Percentiles rank a stretch among this genome's conserved stretches.
phyloP scores from a whole-genome alignment of 192 early-diverging fungal species.

The Backusella liffmaniae region DNA sequence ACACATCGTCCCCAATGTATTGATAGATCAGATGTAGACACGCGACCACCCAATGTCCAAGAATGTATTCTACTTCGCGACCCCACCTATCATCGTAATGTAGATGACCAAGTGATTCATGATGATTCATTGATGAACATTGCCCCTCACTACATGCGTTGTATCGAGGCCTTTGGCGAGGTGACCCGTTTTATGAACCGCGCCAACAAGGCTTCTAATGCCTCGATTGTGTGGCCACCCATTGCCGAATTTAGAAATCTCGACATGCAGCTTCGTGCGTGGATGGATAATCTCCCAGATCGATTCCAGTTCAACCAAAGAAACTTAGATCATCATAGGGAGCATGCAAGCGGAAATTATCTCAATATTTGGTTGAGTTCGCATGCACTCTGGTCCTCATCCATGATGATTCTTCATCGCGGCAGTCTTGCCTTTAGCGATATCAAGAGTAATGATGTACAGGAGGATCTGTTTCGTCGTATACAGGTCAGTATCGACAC shows the following conservation, averaged over 20 bases:
- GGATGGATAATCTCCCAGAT: conserved; percentile 18
- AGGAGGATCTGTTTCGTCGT: background rate
- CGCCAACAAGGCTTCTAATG: background rate
- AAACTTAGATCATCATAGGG: conserved; percentile 16
- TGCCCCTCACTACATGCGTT: conserved; percentile 5
- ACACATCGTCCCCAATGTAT: conserved; percentile 47
- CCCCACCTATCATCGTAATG: background rate
- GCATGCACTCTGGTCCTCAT: conserved; percentile 26
- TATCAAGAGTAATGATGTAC: background rate
- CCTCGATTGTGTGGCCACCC: conserved; percentile 22
- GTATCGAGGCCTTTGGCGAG: conserved; percentile 25
- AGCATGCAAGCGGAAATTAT: conserved; percentile 14
- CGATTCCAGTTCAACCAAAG: conserved; percentile 7
- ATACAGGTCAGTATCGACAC: conserved; percentile 18
- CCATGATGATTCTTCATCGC: conserved; percentile 24
- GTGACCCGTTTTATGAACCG: conserved; percentile 20
- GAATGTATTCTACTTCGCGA: conserved; percentile 17
- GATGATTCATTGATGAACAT: conserved; percentile 26
- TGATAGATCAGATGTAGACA: conserved; percentile 44
- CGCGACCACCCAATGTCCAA: conserved; percentile 1
- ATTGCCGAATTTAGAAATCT: conserved; percentile 27
- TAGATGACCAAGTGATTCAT: background rate
- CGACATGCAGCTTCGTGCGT: conserved; percentile 13
- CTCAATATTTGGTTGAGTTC: conserved; percentile 21
- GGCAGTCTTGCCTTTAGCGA: conserved; percentile 27